Conservation (phyloP, 164 flowering plant species). For the Vitis riparia region DNA sequence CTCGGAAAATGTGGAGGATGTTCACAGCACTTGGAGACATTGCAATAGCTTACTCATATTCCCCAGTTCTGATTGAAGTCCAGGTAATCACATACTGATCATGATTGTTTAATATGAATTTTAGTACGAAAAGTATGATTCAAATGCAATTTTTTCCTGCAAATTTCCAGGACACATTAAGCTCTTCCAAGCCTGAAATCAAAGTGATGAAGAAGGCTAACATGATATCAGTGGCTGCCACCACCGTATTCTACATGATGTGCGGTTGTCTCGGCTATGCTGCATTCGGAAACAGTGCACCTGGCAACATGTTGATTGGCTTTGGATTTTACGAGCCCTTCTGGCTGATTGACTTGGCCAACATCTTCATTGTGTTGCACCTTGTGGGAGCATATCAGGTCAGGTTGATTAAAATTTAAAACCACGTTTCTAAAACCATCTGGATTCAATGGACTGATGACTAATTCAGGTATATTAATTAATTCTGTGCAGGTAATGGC, state of each 20-base stretch:
- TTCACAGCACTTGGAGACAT: conserved; percentile 41
- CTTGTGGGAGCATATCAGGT: conserved; percentile 65
- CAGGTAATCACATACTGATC: conserved; percentile 20
- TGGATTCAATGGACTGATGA: too few relatives aligned
- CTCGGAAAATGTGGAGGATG: conserved; percentile 28
- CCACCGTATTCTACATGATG: conserved; percentile 58
- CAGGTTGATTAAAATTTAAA: too few relatives aligned
- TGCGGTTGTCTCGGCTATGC: conserved; percentile 73
- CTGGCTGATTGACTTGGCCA: conserved; percentile 64
- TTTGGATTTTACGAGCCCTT: conserved; percentile 65
- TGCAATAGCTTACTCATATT: conserved; percentile 43
- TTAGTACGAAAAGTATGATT: too few relatives aligned
- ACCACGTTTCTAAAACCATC: too few relatives aligned
- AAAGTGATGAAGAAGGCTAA: conserved; percentile 64
- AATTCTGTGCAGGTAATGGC: too few relatives aligned
- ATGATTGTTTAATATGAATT: too few relatives aligned
- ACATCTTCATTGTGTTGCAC: conserved; percentile 59
- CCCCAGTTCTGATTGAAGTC: conserved; percentile 34
- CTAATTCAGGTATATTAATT: too few relatives aligned
- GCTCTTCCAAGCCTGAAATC: conserved; percentile 62
- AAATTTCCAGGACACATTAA: conserved; percentile 50
- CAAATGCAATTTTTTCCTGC: too few relatives aligned
- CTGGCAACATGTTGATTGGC: conserved; percentile 61
- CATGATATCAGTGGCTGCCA: conserved; percentile 31
- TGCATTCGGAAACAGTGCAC: conserved; percentile 74